A percentile compares a stretch with the other conserved stretches of the same genome.
Conservation (phyloP, 768 basidiomycete genomes). For the Terana coerulea region DNA sequence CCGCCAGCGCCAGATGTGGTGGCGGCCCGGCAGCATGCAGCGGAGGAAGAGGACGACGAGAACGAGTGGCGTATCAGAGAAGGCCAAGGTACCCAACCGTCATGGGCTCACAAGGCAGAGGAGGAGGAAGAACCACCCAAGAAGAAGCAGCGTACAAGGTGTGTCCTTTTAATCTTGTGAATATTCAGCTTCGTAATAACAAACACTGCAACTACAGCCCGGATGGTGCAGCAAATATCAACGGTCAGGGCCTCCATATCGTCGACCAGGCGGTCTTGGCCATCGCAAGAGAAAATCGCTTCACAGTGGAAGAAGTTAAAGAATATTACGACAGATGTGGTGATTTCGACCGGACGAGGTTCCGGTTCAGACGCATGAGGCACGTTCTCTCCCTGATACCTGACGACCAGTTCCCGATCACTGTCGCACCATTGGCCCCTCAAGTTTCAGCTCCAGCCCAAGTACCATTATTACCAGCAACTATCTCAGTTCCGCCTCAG, state of each 20-base stretch:
- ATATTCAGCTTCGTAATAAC: not conserved
- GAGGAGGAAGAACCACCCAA: slow-evolving; percentile 41
- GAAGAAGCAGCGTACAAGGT: slow-evolving; percentile 12
- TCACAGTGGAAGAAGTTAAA: slow-evolving; percentile 73
- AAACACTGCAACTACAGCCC: not conserved
- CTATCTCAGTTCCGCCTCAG: too few relatives aligned
- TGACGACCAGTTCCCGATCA: slow-evolving; percentile 23
- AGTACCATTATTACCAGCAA: too few relatives aligned
- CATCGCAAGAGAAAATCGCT: slow-evolving; percentile 66
- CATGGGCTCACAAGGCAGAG: slow-evolving; percentile 58
- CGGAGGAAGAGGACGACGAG: slow-evolving; percentile 61
- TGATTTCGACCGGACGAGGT: slow-evolving; percentile 63
- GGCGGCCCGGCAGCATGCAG: slow-evolving; percentile 39
- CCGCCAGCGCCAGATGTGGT: slow-evolving; percentile 23
- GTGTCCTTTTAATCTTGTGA: not conserved
- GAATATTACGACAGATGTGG: slow-evolving; percentile 74
- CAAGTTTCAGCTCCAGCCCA: too few relatives aligned
- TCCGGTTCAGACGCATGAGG: slow-evolving; percentile 67
- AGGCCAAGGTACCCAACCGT: slow-evolving; percentile 55
- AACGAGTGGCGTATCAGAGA: slow-evolving; percentile 65
- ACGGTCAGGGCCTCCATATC: slow-evolving; percentile 52
- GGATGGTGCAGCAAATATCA: not conserved
- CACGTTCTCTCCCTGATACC: slow-evolving; percentile 28
- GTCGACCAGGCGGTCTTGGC: slow-evolving; percentile 62
- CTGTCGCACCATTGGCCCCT: too few relatives aligned